These are phyloP conservation scores for Lotus japonicus DNA, from an alignment of 306 rosid genomes.

Conservation along the genomic window DNA sequence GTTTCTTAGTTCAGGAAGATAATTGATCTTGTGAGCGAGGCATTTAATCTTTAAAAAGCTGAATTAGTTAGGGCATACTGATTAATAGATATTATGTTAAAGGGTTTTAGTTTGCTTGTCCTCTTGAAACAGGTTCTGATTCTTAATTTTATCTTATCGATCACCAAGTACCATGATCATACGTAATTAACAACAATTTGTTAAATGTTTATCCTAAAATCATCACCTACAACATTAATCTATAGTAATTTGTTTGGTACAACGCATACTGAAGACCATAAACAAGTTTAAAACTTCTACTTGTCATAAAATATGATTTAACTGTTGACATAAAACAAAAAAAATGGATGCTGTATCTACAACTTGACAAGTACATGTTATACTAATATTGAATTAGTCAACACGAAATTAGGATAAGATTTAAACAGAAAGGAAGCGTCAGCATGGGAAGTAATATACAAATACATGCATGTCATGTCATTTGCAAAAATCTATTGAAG, in stretches of 20 bases:
- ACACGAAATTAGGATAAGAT: not conserved
- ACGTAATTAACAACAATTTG: not conserved
- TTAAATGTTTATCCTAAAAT: not conserved
- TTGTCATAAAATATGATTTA: not conserved
- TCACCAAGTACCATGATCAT: not conserved
- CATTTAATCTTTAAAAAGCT: not conserved
- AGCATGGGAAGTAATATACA: conserved; percentile 10
- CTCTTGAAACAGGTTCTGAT: not conserved
- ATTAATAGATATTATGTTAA: no score
- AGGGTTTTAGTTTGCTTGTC: not conserved
- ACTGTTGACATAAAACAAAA: not conserved
- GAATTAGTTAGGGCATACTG: not conserved
- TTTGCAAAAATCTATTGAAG: not conserved
- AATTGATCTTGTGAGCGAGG: not conserved
- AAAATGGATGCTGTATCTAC: not conserved
- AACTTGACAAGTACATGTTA: not conserved
- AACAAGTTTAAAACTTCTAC: not conserved
- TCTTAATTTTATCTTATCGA: not conserved
- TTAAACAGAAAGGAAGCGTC: conserved; percentile 10
- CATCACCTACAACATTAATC: not conserved
- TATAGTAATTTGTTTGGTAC: not conserved
- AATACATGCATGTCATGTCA: not conserved
- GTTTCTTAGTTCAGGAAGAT: no score
- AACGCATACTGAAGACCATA: not conserved
- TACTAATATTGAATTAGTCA: conserved; percentile 17